Percentiles rank a stretch among this genome's conserved stretches.
Evolutionary conservation across 1,284 basidiomycete species (phyloP).

Genomic region (Cryptococcus sp.): DNA sequence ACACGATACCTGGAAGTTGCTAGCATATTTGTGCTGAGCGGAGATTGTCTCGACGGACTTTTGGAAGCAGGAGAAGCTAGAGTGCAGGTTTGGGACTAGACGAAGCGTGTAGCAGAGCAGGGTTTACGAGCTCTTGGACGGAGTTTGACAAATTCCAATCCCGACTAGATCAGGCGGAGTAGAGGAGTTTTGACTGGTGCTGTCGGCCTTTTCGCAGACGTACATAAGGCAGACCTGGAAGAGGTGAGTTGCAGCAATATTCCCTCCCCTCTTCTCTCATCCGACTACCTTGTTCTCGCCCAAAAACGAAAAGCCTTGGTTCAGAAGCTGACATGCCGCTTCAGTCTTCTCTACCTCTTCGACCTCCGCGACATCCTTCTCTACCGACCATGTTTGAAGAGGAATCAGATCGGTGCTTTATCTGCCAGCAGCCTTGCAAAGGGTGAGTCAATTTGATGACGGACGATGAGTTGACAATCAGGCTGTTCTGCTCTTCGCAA

Average conservation of each 20-base stretch:
- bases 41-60: too few relatives aligned
- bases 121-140: too few relatives aligned
- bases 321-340: constrained; percentile 5
- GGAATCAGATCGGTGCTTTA: constrained; percentile 42
- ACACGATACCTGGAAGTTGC: too few relatives aligned
- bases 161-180: background rate
- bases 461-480: constrained; percentile 7
- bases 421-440: constrained; percentile 38
- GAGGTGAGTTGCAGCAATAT: background rate
- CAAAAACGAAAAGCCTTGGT: background rate
- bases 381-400: constrained; percentile 43
- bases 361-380: constrained; percentile 2
- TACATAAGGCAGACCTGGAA: background rate
- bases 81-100: too few relatives aligned
- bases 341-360: constrained; percentile 3
- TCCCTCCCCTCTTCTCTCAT: background rate
- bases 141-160: too few relatives aligned
- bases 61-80: too few relatives aligned
- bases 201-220: background rate
- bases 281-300: background rate
- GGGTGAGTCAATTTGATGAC: constrained; percentile 21
- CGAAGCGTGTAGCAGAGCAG: too few relatives aligned
- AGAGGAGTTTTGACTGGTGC: background rate
- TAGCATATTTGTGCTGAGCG: too few relatives aligned
- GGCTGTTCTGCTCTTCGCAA: constrained; percentile 43